phyloP scores from a whole-genome alignment of 768 basidiomycete species.

The Pleurotus ostreatus region DNA sequence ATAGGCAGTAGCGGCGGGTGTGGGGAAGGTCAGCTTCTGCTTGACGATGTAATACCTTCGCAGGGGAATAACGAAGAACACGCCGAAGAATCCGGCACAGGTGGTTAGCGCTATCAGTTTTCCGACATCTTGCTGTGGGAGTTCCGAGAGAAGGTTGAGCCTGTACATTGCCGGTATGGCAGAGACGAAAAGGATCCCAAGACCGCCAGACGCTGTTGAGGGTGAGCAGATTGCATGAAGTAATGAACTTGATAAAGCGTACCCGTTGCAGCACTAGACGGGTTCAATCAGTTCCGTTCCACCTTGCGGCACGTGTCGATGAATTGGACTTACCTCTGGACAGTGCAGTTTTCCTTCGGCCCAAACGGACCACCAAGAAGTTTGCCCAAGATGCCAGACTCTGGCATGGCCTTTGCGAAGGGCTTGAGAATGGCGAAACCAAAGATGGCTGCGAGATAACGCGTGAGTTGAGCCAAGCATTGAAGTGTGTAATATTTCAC shows the following conservation, averaged over 20 bases:
- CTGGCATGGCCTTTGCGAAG: conserved; percentile 43
- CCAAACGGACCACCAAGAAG: conserved; percentile 55
- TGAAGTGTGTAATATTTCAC: conserved; percentile 18
- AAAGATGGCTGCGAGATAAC: conserved; percentile 39
- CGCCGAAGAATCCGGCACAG: conserved; percentile 55
- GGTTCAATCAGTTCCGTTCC: background rate
- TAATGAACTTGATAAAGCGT: conserved; percentile 11
- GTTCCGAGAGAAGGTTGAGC: conserved; percentile 39
- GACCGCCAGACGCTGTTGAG: conserved; percentile 44
- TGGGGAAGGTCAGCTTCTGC: conserved; percentile 61
- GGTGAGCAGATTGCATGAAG: background rate
- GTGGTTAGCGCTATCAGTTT: conserved; percentile 52
- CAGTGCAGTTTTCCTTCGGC: conserved; percentile 65
- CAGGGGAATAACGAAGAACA: conserved; percentile 64
- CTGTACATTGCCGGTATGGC: conserved; percentile 62
- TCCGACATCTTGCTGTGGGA: conserved; percentile 49
- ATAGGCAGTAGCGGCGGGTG: conserved; percentile 55
- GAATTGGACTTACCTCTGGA: conserved; percentile 36
- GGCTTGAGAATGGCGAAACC: conserved; percentile 61
- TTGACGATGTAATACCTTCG: conserved; percentile 60
- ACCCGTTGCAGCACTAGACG: conserved; percentile 46
- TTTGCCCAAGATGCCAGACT: conserved; percentile 38
- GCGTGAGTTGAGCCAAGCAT: too few relatives aligned
- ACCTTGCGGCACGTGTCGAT: too few relatives aligned
- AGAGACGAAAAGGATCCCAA: conserved; percentile 56